phyloP scores from a whole-genome alignment of 176 grass and related monocot species.

The Lolium perenne region DNA sequence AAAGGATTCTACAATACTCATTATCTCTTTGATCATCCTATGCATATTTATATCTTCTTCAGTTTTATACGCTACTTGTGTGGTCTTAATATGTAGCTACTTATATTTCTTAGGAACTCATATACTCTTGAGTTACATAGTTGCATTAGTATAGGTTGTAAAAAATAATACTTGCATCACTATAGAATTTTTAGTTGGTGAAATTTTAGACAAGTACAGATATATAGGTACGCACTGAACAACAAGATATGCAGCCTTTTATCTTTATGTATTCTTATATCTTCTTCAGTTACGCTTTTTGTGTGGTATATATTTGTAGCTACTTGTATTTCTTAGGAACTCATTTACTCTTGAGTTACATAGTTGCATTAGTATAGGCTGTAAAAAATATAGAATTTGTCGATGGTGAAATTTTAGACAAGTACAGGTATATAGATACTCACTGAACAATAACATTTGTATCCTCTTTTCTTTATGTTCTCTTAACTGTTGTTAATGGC shows the following conservation, averaged over 20 bases:
- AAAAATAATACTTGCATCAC: not conserved
- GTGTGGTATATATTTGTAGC: not conserved
- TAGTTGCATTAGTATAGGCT: not conserved
- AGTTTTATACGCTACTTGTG: not conserved
- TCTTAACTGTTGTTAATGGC: not conserved
- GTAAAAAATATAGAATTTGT: not conserved
- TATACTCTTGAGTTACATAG: slow-evolving; percentile 3
- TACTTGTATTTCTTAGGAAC: slow-evolving; percentile 12
- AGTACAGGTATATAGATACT: not conserved
- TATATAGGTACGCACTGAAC: not conserved
- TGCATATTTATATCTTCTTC: not conserved
- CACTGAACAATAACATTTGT: not conserved
- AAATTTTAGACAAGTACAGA: slow-evolving; percentile 2
- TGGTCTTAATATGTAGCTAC: not conserved
- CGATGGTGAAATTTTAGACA: slow-evolving; percentile 14
- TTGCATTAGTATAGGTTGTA: not conserved
- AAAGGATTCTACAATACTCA: not conserved
- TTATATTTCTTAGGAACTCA: slow-evolving; percentile 11
- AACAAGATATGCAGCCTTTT: not conserved
- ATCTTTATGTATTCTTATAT: not conserved
- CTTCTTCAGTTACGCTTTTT: not conserved
- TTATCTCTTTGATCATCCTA: slow-evolving; percentile 12
- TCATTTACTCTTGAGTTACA: slow-evolving; percentile 11
- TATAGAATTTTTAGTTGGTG: slow-evolving; percentile 12
- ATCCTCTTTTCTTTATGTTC: not conserved